Evolutionary conservation across 192 early-diverging fungal species (phyloP).

Genomic region (Coemansia sp.): DNA sequence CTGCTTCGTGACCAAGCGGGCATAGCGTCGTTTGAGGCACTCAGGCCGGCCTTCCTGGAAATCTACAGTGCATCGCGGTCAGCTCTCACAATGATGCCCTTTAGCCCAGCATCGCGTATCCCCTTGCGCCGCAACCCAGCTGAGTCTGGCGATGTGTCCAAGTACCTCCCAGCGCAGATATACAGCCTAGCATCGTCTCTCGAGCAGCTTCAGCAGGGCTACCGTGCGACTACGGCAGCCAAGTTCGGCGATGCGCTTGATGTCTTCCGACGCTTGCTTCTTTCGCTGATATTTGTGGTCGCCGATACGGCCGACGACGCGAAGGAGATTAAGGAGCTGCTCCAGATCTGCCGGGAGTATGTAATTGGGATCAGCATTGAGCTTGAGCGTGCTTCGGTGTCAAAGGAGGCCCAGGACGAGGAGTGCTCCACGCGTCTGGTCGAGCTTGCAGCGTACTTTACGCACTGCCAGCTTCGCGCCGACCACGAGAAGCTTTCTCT

Average conservation of each 20-base stretch:
- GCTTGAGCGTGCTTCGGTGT: conserved; percentile 64
- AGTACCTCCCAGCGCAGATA: conserved; percentile 39
- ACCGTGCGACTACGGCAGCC: conserved; percentile 74
- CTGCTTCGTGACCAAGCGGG: conserved; percentile 91
- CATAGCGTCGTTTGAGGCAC: conserved; percentile 85
- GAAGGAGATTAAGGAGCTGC: conserved; percentile 76
- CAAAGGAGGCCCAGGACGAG: conserved; percentile 54
- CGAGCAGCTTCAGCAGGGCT: conserved; percentile 80
- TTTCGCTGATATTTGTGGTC: conserved; percentile 74
- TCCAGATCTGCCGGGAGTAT: conserved; percentile 87
- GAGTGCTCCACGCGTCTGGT: conserved; percentile 69
- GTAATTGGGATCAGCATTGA: conserved; percentile 88
- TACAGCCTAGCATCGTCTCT: conserved; percentile 48
- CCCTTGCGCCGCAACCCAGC: conserved; percentile 68
- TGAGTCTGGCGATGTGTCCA: conserved; percentile 51
- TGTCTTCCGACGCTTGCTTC: conserved; percentile 74
- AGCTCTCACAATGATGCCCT: conserved; percentile 61
- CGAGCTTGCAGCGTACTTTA: conserved; percentile 95
- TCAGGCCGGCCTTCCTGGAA: conserved; percentile 84
- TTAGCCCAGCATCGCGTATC: conserved; percentile 60
- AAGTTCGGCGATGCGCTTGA: conserved; percentile 78
- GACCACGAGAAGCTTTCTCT: conserved; percentile 86
- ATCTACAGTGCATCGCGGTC: conserved; percentile 78
- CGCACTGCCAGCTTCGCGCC: conserved; percentile 86
- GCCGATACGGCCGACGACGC: conserved; percentile 65